These are phyloP conservation scores for Striga asiatica DNA, from an alignment of 257 asterid genomes.

Conservation along the genomic window DNA sequence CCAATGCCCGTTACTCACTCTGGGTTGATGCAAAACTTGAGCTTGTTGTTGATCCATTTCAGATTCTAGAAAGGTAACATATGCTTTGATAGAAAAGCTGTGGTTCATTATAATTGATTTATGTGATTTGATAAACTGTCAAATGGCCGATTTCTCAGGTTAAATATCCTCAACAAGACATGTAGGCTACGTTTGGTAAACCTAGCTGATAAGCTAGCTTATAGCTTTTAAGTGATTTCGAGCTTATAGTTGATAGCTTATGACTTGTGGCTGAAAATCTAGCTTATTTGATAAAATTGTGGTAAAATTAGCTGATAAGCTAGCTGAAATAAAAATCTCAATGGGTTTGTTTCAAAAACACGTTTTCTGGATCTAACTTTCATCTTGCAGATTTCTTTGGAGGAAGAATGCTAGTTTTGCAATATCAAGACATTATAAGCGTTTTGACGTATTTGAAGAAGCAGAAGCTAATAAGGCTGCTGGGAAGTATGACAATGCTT, in stretches of 20 bases:
- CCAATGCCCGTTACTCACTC: slow-evolving; percentile 69
- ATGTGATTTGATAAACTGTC: background rate
- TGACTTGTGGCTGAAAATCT: too few species aligned
- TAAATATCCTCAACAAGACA: background rate
- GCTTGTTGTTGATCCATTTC: slow-evolving; percentile 83
- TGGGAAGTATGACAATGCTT: slow-evolving; percentile 69
- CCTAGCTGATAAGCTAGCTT: too few species aligned
- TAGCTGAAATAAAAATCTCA: too few species aligned
- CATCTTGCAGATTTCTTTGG: slow-evolving; percentile 68
- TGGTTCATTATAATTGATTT: background rate
- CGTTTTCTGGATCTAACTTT: background rate
- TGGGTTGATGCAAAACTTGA: slow-evolving; percentile 96
- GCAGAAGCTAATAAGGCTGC: slow-evolving; percentile 97
- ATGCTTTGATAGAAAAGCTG: background rate
- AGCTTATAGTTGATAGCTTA: too few species aligned
- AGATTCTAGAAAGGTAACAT: slow-evolving; percentile 80
- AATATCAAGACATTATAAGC: slow-evolving; percentile 79
- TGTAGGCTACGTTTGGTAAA: too few species aligned
- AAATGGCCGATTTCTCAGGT: background rate
- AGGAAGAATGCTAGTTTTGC: slow-evolving; percentile 89
- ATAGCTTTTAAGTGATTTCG: too few species aligned
- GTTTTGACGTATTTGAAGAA: slow-evolving; percentile 82
- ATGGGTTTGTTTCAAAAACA: background rate
- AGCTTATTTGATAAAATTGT: too few species aligned
- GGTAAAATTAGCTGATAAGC: too few species aligned